A percentile compares a stretch with the other conserved stretches of the same genome.
Evolutionary conservation across 164 flowering plant genomes (phyloP).

Genomic region (Piper betle): DNA sequence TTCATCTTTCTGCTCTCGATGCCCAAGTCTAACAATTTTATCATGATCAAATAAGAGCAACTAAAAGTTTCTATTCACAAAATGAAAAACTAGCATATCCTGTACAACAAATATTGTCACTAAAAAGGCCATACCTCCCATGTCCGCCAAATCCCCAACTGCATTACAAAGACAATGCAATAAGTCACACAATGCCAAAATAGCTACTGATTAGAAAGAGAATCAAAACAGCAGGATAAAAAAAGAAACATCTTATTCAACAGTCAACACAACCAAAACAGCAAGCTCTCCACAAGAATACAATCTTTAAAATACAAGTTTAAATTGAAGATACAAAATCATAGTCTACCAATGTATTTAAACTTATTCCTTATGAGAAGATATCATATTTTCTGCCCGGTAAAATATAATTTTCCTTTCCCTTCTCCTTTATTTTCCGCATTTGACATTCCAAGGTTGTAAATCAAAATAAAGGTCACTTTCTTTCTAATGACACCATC

Average conservation of each 20-base stretch:
- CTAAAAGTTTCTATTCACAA: background rate
- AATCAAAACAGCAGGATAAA: background rate
- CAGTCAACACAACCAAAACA: no score
- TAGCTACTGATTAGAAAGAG: background rate
- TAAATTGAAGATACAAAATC: no score
- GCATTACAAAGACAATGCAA: background rate
- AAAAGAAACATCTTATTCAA: no score
- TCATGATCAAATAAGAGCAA: background rate
- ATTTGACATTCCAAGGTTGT: no score
- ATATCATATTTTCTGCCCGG: no score
- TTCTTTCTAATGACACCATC: background rate
- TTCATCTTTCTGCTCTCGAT: constrained; percentile 96
- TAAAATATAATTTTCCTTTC: no score
- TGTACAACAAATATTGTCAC: background rate
- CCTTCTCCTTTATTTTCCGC: no score
- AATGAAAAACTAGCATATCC: background rate
- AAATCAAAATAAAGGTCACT: background rate
- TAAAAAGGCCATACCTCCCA: constrained; percentile 58
- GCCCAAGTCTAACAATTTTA: constrained; percentile 68
- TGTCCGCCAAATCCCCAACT: constrained; percentile 99
- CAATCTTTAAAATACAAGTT: no score
- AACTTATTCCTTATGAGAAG: no score
- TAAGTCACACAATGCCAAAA: no score
- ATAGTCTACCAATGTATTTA: no score
- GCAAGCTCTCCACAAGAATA: no score